Evolutionary conservation across 2,329 filamentous ascomycete species (phyloP).

Genomic region (Fusarium nygamai): DNA sequence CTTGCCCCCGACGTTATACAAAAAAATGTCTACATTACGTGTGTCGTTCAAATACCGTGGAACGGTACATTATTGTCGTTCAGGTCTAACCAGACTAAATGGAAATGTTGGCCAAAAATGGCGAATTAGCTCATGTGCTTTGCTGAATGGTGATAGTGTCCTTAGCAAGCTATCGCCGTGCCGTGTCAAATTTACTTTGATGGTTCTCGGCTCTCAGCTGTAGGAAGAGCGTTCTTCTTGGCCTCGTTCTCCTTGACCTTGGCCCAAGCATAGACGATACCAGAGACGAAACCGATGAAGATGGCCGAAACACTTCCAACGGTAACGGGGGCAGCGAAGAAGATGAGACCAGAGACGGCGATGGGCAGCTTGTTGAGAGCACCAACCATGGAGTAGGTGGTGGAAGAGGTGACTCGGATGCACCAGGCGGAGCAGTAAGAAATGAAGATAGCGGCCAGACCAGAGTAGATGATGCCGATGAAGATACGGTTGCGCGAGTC

Average conservation of each 20-base stretch:
- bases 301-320: slow-evolving; percentile 95
- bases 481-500: slow-evolving; percentile 82
- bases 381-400: slow-evolving; percentile 98
- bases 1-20: slow-evolving; percentile 22
- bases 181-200: slow-evolving; percentile 20
- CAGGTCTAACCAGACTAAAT: neutral
- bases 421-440: slow-evolving; percentile 99
- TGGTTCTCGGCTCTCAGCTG: slow-evolving; percentile 53
- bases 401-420: slow-evolving; percentile 95
- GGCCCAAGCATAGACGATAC: slow-evolving; percentile 88
- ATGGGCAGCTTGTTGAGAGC: slow-evolving; percentile 98
- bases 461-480: slow-evolving; percentile 91
- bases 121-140: neutral
- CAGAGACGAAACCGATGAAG: slow-evolving; percentile 87
- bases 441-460: slow-evolving; percentile 93
- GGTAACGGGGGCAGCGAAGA: slow-evolving; percentile 95
- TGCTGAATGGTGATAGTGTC: neutral
- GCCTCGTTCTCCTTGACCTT: slow-evolving; percentile 65
- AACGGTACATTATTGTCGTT: slow-evolving; percentile 15
- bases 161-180: neutral
- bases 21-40: slow-evolving; percentile 37
- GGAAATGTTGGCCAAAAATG: neutral
- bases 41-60: slow-evolving; percentile 22
- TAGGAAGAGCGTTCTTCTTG: slow-evolving; percentile 66
- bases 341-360: slow-evolving; percentile 88